Base-by-base conservation (phyloP, 148 eudicot species). In the Heliamphora exappendiculata region DNA sequence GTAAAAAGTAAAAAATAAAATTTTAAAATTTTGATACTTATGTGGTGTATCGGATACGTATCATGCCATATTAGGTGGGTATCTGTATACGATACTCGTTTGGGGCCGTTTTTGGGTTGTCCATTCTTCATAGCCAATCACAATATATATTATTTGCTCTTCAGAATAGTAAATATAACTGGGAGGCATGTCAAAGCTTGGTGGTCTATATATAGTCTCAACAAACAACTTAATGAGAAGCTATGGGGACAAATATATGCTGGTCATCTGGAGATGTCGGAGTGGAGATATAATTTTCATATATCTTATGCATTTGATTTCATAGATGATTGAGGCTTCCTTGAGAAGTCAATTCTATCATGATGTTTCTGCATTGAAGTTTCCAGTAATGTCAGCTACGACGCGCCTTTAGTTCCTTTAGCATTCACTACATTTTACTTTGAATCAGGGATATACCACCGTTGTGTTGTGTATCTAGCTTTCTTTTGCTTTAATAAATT, bases 101-200 rank as follows among this genome's bases (percentile, higher is more conserved):
- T n/a, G n/a, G n/a, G n/a, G n/a, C n/a, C n/a, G n/a, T n/a, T n/a
- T n/a, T n/a, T n/a, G n/a, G n/a, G n/a, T n/a, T n/a, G n/a, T n/a
- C n/a, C n/a, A n/a, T n/a, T n/a, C n/a, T n/a, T n/a, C n/a, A n/a
- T n/a, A n/a, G n/a, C 65, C 1, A 59, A 14, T 59, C 29, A 29
- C 36, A 14, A 33, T 66, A 66, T 66, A 41, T 37, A 37, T 3
- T 65, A 17, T 20, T n/a, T 39, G 31, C 50, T 33, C 50, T 67
- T 41, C 26, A 67, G 20, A n/a, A n/a, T 7, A 1, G 22, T 20
- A n/a, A 42, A 11, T 16, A n/a, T 41, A 20, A 28, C 71, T 39
- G 50, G 71, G 49, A 67, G 50, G 16, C 37, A n/a, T 67, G 24
- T 24, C 71, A 22, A 41, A 67, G 51, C 50, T 67, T 50, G 71